Percentiles rank a stretch among this genome's conserved stretches.
Evolutionary conservation across 495 filamentous ascomycete genomes (phyloP).

Genomic region (Staphylotrichum longicolle): DNA sequence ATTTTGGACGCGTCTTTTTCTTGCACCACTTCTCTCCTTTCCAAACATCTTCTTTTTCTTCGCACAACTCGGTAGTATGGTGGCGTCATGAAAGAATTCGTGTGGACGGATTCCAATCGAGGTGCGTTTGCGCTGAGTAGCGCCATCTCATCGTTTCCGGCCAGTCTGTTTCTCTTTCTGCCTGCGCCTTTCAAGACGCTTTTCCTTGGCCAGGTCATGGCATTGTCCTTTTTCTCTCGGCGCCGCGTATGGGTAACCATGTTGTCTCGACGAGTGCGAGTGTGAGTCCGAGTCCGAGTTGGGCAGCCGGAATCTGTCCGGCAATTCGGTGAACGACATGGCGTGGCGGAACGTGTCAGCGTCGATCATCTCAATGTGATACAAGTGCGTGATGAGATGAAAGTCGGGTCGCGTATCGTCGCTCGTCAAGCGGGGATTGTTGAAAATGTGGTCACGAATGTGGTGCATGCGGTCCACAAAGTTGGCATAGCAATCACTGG

Average conservation of each 20-base stretch:
- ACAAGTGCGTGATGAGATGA: constrained; percentile 36
- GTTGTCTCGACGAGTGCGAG: background rate
- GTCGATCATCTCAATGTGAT: constrained; percentile 21
- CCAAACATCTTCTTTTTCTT: background rate
- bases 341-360: constrained; percentile 10
- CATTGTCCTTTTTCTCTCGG: background rate
- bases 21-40: background rate
- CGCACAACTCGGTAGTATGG: too few species aligned
- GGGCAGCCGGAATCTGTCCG: constrained; percentile 14
- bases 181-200: background rate
- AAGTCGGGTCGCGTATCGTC: constrained; percentile 44
- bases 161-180: background rate
- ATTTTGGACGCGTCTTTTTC: background rate
- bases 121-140: background rate
- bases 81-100: too few species aligned
- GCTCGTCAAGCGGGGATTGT: constrained; percentile 19
- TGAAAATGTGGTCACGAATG: constrained; percentile 39
- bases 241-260: background rate
- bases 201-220: constrained; percentile 1
- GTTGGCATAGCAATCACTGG: constrained; percentile 18
- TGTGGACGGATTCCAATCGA: background rate
- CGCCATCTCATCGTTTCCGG: background rate
- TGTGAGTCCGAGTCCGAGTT: constrained; percentile 1
- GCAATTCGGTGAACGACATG: constrained; percentile 30
- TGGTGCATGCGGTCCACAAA: constrained; percentile 47